Evolutionary conservation across 108 stramenopile species (phyloP).

Genomic region (Cyclotella kingstonii): DNA sequence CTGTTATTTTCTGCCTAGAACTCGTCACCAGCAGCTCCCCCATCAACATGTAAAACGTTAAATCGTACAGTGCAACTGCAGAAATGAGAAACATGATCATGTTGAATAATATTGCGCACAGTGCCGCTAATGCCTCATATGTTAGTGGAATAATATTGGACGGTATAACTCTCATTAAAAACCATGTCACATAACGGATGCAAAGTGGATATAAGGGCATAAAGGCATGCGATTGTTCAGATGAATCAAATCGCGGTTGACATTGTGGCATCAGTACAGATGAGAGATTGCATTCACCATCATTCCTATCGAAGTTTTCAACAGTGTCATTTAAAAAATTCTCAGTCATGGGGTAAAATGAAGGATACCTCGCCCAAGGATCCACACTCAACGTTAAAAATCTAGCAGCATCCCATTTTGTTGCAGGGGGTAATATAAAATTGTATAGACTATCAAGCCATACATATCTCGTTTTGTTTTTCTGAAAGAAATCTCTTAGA

Average conservation of each 20-base stretch:
- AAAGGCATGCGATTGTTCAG: constrained; percentile 85
- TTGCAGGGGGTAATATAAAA: constrained; percentile 64
- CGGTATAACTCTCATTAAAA: constrained; percentile 40
- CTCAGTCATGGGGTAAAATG: neutral
- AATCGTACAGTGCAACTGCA: constrained; percentile 51
- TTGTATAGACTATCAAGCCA: constrained; percentile 39
- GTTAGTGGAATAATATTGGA: constrained; percentile 54
- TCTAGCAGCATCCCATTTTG: constrained; percentile 83
- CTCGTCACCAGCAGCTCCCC: neutral
- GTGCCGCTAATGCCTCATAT: constrained; percentile 55
- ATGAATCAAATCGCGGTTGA: constrained; percentile 33
- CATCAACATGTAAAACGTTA: constrained; percentile 46
- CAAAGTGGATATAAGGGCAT: constrained; percentile 69
- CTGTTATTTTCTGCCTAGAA: neutral
- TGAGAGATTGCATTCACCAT: neutral
- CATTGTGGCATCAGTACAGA: neutral
- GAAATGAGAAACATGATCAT: constrained; percentile 55
- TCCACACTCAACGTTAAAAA: constrained; percentile 62
- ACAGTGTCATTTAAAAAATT: constrained; percentile 2
- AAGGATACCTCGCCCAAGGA: constrained; percentile 55
- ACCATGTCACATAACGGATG: constrained; percentile 48
- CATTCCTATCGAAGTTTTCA: neutral
- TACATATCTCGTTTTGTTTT: neutral
- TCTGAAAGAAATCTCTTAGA: neutral
- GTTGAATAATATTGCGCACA: constrained; percentile 59